These are phyloP conservation scores for Plasmopara halstedii DNA, from an alignment of 352 stramenopile species.

Conservation along the genomic window DNA sequence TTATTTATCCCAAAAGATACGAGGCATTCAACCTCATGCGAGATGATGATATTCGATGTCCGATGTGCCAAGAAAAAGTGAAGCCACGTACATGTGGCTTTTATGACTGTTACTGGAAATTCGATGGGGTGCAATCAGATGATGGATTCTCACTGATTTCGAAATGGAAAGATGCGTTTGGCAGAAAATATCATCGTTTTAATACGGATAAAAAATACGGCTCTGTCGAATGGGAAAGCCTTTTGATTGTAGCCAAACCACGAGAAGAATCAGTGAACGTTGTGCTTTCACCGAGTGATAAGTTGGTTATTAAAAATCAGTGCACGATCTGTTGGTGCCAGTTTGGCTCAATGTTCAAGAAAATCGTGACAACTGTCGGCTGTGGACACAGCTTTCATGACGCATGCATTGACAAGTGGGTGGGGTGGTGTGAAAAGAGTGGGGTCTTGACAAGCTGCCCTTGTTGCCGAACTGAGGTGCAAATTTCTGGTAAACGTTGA, in stretches of 20 bases:
- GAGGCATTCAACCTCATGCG: constrained; percentile 15
- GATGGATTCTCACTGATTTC: constrained; percentile 10
- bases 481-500: too few relatives aligned
- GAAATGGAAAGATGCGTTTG: constrained; percentile 11
- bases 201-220: constrained; percentile 7
- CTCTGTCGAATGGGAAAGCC: constrained; percentile 14
- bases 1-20: constrained; percentile 14
- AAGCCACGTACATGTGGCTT: constrained; percentile 21
- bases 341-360: not conserved
- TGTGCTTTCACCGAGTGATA: not conserved
- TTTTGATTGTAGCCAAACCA: constrained; percentile 12
- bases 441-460: constrained; percentile 7
- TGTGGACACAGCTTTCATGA: constrained; percentile 18
- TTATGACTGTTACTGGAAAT: constrained; percentile 29
- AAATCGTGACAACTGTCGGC: not conserved
- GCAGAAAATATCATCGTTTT: constrained; percentile 18
- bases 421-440: constrained; percentile 1
- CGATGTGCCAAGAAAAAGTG: constrained; percentile 9
- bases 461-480: constrained; percentile 5
- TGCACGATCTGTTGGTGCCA: constrained; percentile 16
- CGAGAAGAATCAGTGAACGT: not conserved
- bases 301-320: not conserved
- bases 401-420: constrained; percentile 9
- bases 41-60: constrained; percentile 12
- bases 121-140: constrained; percentile 10